Conservation (phyloP, 164 flowering plant genomes). For the Saururus chinensis region DNA sequence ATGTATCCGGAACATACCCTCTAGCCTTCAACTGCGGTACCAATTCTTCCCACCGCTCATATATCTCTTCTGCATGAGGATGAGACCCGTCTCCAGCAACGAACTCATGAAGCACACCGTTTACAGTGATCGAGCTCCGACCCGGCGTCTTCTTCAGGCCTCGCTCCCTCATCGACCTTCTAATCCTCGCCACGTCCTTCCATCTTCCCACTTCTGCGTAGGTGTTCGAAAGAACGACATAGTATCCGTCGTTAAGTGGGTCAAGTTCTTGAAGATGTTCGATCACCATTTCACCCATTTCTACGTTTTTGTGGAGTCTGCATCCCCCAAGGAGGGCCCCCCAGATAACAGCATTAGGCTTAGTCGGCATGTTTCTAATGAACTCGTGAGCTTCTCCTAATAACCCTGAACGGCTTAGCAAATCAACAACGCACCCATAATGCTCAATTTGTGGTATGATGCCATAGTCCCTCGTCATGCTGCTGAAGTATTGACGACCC, state of each 20-base stretch:
- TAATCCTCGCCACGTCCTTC: conserved; percentile 46
- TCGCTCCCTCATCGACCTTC: conserved; percentile 41
- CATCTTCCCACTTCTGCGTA: conserved; percentile 49
- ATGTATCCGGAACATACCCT: conserved; percentile 51
- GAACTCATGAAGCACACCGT: conserved; percentile 45
- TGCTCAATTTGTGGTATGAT: conserved; percentile 45
- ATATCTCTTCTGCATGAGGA: conserved; percentile 33
- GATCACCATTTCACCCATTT: conserved; percentile 50
- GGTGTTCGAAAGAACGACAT: conserved; percentile 52
- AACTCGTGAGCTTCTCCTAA: conserved; percentile 48
- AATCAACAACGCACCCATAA: conserved; percentile 67
- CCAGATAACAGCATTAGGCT: conserved; percentile 51
- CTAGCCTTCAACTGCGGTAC: conserved; percentile 27
- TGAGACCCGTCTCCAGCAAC: conserved; percentile 54
- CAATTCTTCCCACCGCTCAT: conserved; percentile 34
- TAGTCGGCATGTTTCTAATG: conserved; percentile 45
- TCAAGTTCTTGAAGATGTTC: conserved; percentile 41
- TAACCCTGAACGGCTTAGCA: conserved; percentile 50
- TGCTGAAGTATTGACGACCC: conserved; percentile 34
- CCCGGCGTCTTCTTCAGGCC: conserved; percentile 59
- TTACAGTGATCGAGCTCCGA: conserved; percentile 43
- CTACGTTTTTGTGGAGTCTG: conserved; percentile 43
- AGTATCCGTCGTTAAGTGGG: conserved; percentile 52
- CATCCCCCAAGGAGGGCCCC: conserved; percentile 68
- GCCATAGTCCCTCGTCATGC: conserved; percentile 42